These are phyloP conservation scores for Vickermania ingenoplastis DNA, from an alignment of 208 protist species.

Conservation along the genomic window DNA sequence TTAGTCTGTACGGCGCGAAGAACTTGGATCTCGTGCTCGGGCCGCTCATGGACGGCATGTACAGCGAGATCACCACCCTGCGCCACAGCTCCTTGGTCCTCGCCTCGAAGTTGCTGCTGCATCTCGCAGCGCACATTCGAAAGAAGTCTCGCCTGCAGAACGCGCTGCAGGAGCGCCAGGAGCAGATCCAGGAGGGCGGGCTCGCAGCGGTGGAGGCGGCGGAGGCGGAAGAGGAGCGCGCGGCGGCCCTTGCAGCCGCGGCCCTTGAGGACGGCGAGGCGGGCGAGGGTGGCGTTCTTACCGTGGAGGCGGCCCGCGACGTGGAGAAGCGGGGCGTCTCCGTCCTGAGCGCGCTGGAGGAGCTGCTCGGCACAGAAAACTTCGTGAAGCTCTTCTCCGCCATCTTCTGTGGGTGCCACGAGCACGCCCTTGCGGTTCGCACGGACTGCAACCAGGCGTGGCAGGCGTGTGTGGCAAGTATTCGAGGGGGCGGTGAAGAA, in stretches of 20 bases:
- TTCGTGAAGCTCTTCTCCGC: conserved; percentile 69
- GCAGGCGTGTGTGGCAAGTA: conserved; percentile 84
- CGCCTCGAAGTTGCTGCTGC: conserved; percentile 79
- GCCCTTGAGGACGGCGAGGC: conserved; percentile 18
- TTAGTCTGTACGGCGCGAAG: conserved; percentile 80
- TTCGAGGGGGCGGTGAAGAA: conserved; percentile 76
- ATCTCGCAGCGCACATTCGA: conserved; percentile 76
- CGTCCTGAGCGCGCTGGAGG: conserved; percentile 71
- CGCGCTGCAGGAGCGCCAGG: conserved; percentile 10
- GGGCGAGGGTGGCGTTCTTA: conserved; percentile 27
- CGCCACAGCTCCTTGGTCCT: conserved; percentile 88
- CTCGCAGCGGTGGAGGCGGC: neutral
- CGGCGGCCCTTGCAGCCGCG: conserved; percentile 11
- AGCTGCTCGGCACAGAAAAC: conserved; percentile 61
- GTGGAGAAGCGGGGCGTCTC: conserved; percentile 83
- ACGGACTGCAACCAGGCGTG: conserved; percentile 77
- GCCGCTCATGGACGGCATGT: conserved; percentile 68
- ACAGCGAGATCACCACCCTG: conserved; percentile 74
- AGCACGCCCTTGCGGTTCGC: conserved; percentile 68
- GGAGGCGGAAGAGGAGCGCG: conserved; percentile 14
- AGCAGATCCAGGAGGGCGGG: neutral
- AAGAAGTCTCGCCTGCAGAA: conserved; percentile 81
- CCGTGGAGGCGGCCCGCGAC: conserved; percentile 73
- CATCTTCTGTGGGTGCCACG: conserved; percentile 79
- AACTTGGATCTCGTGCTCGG: conserved; percentile 76